A percentile compares a stretch with the other conserved stretches of the same genome.
Conservation (phyloP, 257 asterid genomes). For the Solanum tarapatanum region DNA sequence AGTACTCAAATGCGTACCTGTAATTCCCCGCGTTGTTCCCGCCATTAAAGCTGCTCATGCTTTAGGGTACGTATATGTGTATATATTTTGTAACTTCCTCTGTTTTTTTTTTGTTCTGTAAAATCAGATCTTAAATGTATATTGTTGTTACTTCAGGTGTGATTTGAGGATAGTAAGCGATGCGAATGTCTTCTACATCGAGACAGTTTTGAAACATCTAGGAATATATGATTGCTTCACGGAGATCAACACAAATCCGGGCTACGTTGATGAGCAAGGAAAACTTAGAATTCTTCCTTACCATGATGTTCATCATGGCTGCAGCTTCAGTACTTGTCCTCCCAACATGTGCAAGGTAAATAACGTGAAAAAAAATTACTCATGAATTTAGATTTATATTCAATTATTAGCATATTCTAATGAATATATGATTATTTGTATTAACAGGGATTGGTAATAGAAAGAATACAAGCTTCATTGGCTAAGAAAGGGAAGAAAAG, state of each 20-base stretch:
- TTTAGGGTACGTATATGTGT: slow-evolving; percentile 30
- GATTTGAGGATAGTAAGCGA: slow-evolving; percentile 85
- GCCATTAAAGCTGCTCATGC: slow-evolving; percentile 43
- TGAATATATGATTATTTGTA: not conserved
- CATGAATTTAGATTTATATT: too few species aligned
- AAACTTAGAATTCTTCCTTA: slow-evolving; percentile 54
- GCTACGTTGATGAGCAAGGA: slow-evolving; percentile 51
- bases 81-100: not conserved
- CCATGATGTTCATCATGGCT: slow-evolving; percentile 56
- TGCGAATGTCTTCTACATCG: slow-evolving; percentile 64
- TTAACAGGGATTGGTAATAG: slow-evolving; percentile 15
- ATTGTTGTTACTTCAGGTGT: slow-evolving; percentile 25
- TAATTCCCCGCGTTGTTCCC: slow-evolving; percentile 37
- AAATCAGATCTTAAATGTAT: too few species aligned
- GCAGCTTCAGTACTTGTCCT: slow-evolving; percentile 37
- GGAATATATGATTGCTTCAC: slow-evolving; percentile 47
- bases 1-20: slow-evolving; percentile 30
- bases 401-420: not conserved
- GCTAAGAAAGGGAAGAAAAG: slow-evolving; percentile 18
- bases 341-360: slow-evolving; percentile 78
- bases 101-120: not conserved
- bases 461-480: slow-evolving; percentile 14
- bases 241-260: slow-evolving; percentile 63
- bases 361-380: too few species aligned
- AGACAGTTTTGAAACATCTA: slow-evolving; percentile 60